These are phyloP conservation scores for Allium cepa DNA, from an alignment of 106 monocot species.

Conservation along the genomic window DNA sequence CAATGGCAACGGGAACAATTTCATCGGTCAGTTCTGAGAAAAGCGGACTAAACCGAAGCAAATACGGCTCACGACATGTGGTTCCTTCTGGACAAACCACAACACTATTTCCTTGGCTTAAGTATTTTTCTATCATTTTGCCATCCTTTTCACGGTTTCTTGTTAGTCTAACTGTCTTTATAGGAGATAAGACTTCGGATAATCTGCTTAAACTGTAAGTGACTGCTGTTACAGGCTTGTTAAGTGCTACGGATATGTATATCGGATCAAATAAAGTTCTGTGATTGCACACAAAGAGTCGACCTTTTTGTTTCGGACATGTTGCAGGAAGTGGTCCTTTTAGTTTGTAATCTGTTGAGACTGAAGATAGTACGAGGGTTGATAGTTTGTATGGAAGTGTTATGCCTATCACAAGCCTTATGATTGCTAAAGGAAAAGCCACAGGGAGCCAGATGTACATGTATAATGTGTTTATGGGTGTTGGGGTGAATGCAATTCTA, in stretches of 20 bases:
- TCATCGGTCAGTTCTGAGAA: conserved; percentile 56
- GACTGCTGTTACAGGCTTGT: conserved; percentile 24
- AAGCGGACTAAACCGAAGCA: conserved; percentile 76
- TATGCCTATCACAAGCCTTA: conserved; percentile 8
- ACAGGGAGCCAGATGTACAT: conserved; percentile 44
- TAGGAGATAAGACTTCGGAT: conserved; percentile 43
- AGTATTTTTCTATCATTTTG: conserved; percentile 25
- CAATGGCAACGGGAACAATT: conserved; percentile 48
- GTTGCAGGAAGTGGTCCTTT: neutral
- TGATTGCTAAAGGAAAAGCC: conserved; percentile 13
- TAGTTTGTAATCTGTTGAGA: neutral
- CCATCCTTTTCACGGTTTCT: conserved; percentile 31
- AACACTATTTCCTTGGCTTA: conserved; percentile 35
- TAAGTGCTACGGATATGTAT: conserved; percentile 39
- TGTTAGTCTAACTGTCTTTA: conserved; percentile 34
- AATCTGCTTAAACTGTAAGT: conserved; percentile 53
- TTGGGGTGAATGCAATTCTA: conserved; percentile 35
- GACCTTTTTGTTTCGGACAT: neutral
- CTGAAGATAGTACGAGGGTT: conserved; percentile 8
- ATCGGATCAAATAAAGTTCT: conserved; percentile 63
- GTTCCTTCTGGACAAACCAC: conserved; percentile 87
- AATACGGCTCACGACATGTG: conserved; percentile 73
- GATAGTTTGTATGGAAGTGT: conserved; percentile 19
- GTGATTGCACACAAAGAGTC: conserved; percentile 72
- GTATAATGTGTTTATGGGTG: conserved; percentile 12